Evolutionary conservation across 1,284 basidiomycete species (phyloP), one percentile per base, ranked within the genome.

Genomic region (Cryptococcus amylolentus): DNA sequence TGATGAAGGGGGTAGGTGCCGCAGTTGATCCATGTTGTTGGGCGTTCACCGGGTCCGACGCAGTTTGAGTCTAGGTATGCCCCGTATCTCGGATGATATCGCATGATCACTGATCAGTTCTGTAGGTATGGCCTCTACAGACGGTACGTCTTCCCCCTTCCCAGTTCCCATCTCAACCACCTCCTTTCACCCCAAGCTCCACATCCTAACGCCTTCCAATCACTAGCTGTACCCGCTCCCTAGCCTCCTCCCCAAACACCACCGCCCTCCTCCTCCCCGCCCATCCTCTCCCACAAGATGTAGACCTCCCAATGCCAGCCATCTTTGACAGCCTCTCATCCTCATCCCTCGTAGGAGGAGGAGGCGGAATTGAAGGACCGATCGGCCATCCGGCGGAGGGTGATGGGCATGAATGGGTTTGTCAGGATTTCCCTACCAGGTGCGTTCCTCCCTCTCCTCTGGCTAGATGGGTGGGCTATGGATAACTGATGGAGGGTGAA

Each of bases 91-190:
- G 13, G 13, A 44, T 20, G 13, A 23, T 23, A 23, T 23, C 2
- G 23, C 23, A 23, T 23, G 2, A 35, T 39, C 20, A 38, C 52
- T 50, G 39, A 57, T 18, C 45, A 16, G 7, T 23, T 8, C 12
- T 39, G 3, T 45, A 78, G 76, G 61, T 78, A 78, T 51, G 76
- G 76, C 18, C 64, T 78, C 12, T 78, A 75, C 50, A 61, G 67
- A 46, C 57, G 71, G 70, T 71, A 49, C n/a, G 60, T 42, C 26
- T 27, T 6, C 27, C n/a, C 35, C 20, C 44, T 27, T n/a, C 31
- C 38, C 23, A 41, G 14, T 27, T 18, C 35, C 10, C 26, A 5
- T 28, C 20, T 46, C 26, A 26, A 7, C 44, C 10, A 26, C 3
- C 52, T 68, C 69, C 49, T 73, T 71, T 52, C 65, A 65, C 4